Percentiles rank a stretch among this genome's conserved stretches.
Evolutionary conservation across 768 basidiomycete species (phyloP).

Genomic region (Gloeostereum incarnatum): DNA sequence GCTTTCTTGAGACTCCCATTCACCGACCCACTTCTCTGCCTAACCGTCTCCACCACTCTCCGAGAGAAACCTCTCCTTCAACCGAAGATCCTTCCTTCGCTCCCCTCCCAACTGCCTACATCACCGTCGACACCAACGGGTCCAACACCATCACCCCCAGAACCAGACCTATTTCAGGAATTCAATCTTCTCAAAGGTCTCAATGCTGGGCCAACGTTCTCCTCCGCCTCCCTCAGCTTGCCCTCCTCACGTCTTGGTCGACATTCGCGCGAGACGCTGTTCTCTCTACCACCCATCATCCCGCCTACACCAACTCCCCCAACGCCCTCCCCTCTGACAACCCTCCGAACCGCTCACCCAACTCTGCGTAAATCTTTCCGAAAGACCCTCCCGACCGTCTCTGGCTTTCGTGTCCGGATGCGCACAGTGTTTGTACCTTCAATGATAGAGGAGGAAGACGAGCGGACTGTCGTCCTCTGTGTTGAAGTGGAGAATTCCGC

Average conservation of each 20-base stretch:
- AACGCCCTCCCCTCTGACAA: conserved; percentile 41
- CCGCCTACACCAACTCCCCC: conserved; percentile 30
- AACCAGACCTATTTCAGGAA: conserved; percentile 46
- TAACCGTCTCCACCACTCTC: conserved; percentile 83
- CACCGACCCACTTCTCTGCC: conserved; percentile 67
- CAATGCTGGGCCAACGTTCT: conserved; percentile 36
- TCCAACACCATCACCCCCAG: too few species aligned
- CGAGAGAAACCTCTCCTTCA: conserved; percentile 61
- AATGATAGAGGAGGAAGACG: conserved; percentile 68
- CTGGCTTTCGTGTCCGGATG: conserved; percentile 88
- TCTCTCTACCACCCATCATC: conserved; percentile 46
- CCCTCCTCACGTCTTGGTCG: conserved; percentile 68
- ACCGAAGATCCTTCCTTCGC: conserved; percentile 31
- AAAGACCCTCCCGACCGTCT: conserved; percentile 66
- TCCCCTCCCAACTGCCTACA: too few species aligned
- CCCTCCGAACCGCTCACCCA: conserved; percentile 39
- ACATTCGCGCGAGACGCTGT: conserved; percentile 55
- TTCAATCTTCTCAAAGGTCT: conserved; percentile 63
- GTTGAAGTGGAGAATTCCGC: conserved; percentile 85
- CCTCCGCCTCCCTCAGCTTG: conserved; percentile 29
- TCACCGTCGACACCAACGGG: too few species aligned
- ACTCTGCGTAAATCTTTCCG: conserved; percentile 84
- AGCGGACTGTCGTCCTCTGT: conserved; percentile 82
- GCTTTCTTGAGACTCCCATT: conserved; percentile 68
- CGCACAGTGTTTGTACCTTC: conserved; percentile 90